Base-by-base conservation (phyloP, 2,329 filamentous ascomycete genomes). In the Fusarium sp. region DNA sequence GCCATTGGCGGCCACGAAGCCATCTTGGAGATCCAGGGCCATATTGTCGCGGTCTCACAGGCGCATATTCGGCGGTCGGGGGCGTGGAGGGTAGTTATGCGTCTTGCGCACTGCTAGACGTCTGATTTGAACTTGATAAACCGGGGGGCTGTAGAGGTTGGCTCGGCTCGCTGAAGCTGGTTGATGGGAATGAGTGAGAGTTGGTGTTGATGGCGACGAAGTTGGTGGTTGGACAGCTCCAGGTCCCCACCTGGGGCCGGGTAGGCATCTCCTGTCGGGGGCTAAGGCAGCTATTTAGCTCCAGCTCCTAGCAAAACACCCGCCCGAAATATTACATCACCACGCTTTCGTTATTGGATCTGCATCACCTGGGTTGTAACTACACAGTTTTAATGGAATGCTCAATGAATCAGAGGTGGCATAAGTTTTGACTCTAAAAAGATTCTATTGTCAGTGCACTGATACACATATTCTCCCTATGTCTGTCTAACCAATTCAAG, bases 1-100 rank as follows among this genome's bases (percentile, higher is more conserved):
- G 76, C 82, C 89, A 78, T 89, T 88, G 79, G 83, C 82, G 80
- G 91, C 89, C 80, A 90, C 89, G 85, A 95, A 94, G 86, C 93
- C 92, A 85, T 90, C 91, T 66, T 75, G 78, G 60, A 78, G 75
- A 77, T 82, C 79, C 74, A 83, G 78, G 62, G 82, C 81, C 82
- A 84, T 84, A 70, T 62, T 73, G 67, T 71, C 53, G 54, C 44
- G 59, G 59, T 64, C 58, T 67, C 64, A 77, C 64, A 69, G 57
- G 60, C 62, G 64, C 76, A 78, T 78, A 57, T 76, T 78, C 72
- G 70, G 52, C 40, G 37, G 37, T 59, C 43, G 28, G 60, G 23
- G 42, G 50, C 52, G 15, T 58, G 30, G 52, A 35, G 38, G 33
- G 25, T 38, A n/a, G 25, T 28, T 15, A 60, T 52, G 64, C 43